A percentile compares a stretch with the other conserved stretches of the same genome.
Conservation (phyloP, 2,329 filamentous ascomycete genomes). For the Monosporascus sp. region DNA sequence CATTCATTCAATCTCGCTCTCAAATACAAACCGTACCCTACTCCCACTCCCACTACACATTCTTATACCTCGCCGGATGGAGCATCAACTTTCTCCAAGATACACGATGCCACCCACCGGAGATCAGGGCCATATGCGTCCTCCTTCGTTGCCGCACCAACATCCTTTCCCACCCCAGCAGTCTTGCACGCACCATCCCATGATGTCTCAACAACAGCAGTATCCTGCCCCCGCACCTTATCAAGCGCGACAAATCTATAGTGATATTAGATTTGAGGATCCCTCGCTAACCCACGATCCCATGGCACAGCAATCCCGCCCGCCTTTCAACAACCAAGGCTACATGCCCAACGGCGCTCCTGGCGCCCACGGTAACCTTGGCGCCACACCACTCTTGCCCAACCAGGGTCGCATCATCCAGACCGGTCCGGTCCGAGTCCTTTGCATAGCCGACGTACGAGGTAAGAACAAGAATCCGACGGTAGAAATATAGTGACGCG, state of each 20-base stretch:
- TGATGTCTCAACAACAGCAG: background rate
- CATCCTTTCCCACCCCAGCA: background rate
- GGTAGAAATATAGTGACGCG: slow-evolving; percentile 2
- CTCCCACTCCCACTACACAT: no score
- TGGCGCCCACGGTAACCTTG: slow-evolving; percentile 36
- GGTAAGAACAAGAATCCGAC: slow-evolving; percentile 38
- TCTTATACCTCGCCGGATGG: background rate
- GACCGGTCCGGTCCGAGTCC: slow-evolving; percentile 58
- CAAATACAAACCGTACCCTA: no score
- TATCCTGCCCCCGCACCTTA: background rate
- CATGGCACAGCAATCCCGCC: slow-evolving; percentile 28
- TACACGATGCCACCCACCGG: background rate
- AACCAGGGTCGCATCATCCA: slow-evolving; percentile 64
- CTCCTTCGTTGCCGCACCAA: background rate
- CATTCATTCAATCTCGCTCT: no score
- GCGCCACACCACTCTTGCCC: slow-evolving; percentile 57
- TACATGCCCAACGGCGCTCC: slow-evolving; percentile 60
- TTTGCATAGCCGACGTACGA: slow-evolving; percentile 69
- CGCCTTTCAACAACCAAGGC: slow-evolving; percentile 43
- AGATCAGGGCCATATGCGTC: background rate
- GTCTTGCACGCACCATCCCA: background rate
- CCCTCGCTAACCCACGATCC: slow-evolving; percentile 9
- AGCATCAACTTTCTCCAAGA: background rate
- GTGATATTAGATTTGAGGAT: slow-evolving; percentile 12
- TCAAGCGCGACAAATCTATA: background rate